These are phyloP conservation scores for Aspergillus incahuasiensis DNA, from an alignment of 495 filamentous ascomycete genomes.

Conservation along the genomic window DNA sequence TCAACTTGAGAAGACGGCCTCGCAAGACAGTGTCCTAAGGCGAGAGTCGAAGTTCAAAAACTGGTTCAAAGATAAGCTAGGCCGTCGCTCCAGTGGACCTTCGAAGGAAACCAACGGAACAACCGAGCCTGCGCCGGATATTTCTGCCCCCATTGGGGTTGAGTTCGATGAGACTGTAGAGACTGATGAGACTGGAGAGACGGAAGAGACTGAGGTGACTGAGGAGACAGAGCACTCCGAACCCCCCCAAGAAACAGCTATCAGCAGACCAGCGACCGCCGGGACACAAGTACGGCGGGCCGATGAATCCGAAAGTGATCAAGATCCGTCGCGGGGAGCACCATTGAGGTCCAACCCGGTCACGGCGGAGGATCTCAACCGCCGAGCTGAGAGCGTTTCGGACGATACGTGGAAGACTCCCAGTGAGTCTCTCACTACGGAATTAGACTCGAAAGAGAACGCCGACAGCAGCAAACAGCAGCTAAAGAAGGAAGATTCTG, in stretches of 20 bases:
- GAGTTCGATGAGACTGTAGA: too few relatives aligned
- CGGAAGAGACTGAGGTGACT: too few relatives aligned
- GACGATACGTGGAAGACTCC: conserved; percentile 16
- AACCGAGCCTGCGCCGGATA: not conserved
- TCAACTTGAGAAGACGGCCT: not conserved
- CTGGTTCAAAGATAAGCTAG: conserved; percentile 57
- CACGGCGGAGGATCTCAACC: conserved; percentile 19
- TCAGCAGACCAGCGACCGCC: not conserved
- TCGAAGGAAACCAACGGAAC: not conserved
- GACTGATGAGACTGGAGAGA: too few relatives aligned
- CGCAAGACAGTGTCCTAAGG: conserved; percentile 21
- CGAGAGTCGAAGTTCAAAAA: conserved; percentile 48
- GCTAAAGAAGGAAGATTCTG: conserved; percentile 8
- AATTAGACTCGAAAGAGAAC: conserved; percentile 17
- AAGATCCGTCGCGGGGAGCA: conserved; percentile 9
- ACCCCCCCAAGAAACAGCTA: conserved; percentile 1
- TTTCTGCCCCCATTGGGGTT: not conserved
- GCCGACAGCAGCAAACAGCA: conserved; percentile 15
- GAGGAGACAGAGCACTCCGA: conserved; percentile 1
- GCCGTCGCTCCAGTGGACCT: conserved; percentile 34
- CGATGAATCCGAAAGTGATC: conserved; percentile 11
- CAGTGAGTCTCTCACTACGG: conserved; percentile 12
- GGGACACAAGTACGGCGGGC: not conserved
- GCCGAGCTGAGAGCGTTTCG: conserved; percentile 15
- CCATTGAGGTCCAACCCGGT: conserved; percentile 35